phyloP scores from a whole-genome alignment of 1,139 yeast genomes.

The Taphrina deformans region DNA sequence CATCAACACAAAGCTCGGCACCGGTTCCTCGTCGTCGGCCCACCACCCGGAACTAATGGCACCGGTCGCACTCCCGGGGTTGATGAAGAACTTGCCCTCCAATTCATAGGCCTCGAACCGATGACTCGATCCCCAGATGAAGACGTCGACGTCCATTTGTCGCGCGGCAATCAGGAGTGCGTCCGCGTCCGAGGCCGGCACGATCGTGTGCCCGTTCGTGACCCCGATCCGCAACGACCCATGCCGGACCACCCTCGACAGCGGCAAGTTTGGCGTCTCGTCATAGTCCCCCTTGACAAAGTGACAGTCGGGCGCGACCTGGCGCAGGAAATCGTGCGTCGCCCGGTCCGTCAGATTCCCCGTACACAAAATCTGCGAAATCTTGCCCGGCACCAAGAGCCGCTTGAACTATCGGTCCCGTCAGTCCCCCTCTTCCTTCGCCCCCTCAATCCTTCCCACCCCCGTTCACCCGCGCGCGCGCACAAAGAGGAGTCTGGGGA shows the following conservation, averaged over 20 bases:
- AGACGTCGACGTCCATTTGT: constrained; percentile 85
- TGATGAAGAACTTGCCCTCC: constrained; percentile 87
- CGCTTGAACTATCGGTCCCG: constrained; percentile 57
- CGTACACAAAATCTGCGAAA: constrained; percentile 76
- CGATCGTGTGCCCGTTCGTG: constrained; percentile 77
- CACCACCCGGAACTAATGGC: constrained; percentile 63
- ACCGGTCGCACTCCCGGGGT: constrained; percentile 97
- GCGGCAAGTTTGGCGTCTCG: constrained; percentile 51
- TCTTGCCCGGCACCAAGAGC: constrained; percentile 75
- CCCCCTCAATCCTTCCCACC: too few relatives aligned
- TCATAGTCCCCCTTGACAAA: constrained; percentile 81
- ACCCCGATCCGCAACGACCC: constrained; percentile 80
- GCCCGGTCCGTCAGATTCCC: constrained; percentile 77
- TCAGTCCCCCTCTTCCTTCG: too few relatives aligned
- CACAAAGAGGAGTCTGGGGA: too few relatives aligned
- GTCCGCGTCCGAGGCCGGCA: constrained; percentile 85
- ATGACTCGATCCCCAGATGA: constrained; percentile 97
- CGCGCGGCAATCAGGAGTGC: constrained; percentile 79
- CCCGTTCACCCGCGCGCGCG: too few relatives aligned
- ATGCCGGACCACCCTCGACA: constrained; percentile 62
- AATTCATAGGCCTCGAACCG: constrained; percentile 88
- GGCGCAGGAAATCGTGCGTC: constrained; percentile 63
- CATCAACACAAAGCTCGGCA: constrained; percentile 87
- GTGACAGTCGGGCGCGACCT: constrained; percentile 69
- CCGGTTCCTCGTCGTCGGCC: constrained; percentile 48